Conservation (phyloP, 2,329 filamentous ascomycete species). For the Fusarium solani-melongenae region DNA sequence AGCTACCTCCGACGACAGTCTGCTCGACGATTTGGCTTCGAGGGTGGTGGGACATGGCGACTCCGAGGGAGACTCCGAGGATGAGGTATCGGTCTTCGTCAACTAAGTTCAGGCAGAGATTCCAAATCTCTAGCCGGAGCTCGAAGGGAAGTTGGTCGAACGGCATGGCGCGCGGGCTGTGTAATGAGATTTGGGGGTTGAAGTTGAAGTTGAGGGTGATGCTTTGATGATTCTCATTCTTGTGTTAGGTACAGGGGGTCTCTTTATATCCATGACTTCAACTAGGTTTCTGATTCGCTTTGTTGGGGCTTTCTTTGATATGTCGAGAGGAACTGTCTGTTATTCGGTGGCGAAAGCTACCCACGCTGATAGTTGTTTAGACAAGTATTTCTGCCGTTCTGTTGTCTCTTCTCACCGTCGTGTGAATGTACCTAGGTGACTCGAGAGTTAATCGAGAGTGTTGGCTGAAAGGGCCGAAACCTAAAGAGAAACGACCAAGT, state of each 20-base stretch:
- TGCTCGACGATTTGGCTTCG: not conserved
- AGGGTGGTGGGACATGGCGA: not conserved
- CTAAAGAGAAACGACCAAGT: not conserved
- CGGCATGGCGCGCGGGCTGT: not conserved
- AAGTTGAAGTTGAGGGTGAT: not conserved
- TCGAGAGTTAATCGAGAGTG: not conserved
- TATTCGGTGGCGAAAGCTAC: not conserved
- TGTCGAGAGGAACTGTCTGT: not conserved
- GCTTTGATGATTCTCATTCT: not conserved
- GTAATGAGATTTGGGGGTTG: not conserved
- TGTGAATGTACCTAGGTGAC: not conserved
- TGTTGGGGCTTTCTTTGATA: not conserved
- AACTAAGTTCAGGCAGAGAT: not conserved
- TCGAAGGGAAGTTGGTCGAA: not conserved
- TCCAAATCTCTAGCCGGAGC: not conserved
- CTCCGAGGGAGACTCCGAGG: not conserved
- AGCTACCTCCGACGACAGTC: conserved; percentile 10
- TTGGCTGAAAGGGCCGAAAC: not conserved
- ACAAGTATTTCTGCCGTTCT: not conserved
- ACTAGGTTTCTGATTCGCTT: not conserved
- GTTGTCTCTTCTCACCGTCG: not conserved
- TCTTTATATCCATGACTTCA: not conserved
- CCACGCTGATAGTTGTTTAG: not conserved
- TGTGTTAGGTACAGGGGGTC: not conserved
- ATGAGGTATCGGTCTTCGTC: not conserved